phyloP scores from a whole-genome alignment of 345 rosid genomes.

The Xanthoceras sorbifolium region DNA sequence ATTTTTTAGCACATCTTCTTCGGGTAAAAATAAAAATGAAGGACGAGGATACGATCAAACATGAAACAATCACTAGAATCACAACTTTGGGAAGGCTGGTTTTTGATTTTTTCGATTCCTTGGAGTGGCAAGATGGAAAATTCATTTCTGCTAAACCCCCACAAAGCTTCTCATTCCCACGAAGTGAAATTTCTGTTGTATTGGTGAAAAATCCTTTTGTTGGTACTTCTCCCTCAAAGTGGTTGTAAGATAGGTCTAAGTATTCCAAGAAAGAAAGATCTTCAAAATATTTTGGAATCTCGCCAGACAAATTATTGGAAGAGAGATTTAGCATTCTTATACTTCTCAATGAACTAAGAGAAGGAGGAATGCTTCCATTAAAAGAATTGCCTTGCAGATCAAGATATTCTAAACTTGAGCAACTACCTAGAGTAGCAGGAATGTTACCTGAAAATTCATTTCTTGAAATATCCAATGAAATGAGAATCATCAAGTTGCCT shows the following conservation, averaged over 20 bases:
- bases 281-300: constrained; percentile 10
- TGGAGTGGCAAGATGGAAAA: constrained; percentile 4
- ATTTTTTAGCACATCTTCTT: no score
- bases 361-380: constrained; percentile 18
- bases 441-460: constrained; percentile 11
- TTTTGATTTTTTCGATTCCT: constrained; percentile 13
- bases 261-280: neutral
- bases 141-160: constrained; percentile 18
- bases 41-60: no score
- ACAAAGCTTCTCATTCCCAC: constrained; percentile 22
- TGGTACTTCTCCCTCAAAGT: constrained; percentile 23
- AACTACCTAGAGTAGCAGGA: constrained; percentile 16
- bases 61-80: no score
- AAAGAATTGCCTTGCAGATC: neutral
- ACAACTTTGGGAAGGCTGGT: no score
- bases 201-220: constrained; percentile 10
- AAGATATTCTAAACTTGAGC: neutral
- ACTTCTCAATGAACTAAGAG: constrained; percentile 14
- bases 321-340: constrained; percentile 17
- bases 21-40: no score
- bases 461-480: constrained; percentile 14
- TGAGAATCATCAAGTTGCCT: constrained; percentile 4
- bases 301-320: constrained; percentile 15
- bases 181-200: neutral
- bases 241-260: constrained; percentile 18